These are phyloP conservation scores for Bipolaris gigantea DNA, from an alignment of 2,329 filamentous ascomycete species.

Conservation along the genomic window DNA sequence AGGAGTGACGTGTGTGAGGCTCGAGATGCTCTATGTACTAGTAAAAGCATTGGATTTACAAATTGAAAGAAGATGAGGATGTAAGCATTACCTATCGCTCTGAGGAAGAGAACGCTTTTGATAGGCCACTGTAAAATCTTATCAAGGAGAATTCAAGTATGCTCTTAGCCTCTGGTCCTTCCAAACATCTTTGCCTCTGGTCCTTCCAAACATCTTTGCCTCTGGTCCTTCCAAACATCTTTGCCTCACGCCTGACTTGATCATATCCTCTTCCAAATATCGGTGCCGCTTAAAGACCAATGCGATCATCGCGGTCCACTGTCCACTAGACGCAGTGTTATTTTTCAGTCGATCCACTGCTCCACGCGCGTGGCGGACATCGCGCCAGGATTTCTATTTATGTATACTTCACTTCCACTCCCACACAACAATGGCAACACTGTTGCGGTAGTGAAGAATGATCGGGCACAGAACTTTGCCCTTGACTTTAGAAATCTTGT, in stretches of 20 bases:
- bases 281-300: not conserved
- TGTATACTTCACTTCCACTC: not conserved
- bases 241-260: not conserved
- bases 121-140: not conserved
- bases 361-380: not conserved
- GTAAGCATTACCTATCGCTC: not conserved
- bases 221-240: not conserved
- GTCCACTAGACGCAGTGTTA: not conserved
- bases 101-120: not conserved
- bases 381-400: slow-evolving; percentile 7
- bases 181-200: too few species aligned
- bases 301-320: not conserved
- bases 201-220: too few species aligned
- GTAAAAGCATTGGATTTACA: slow-evolving; percentile 47
- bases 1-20: slow-evolving; percentile 46
- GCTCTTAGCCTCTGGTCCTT: not conserved
- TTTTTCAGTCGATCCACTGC: slow-evolving; percentile 2
- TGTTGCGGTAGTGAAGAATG: not conserved
- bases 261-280: not conserved
- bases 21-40: slow-evolving; percentile 52
- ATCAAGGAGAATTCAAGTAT: not conserved
- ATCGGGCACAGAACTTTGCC: not conserved
- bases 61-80: slow-evolving; percentile 20
- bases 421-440: not conserved
- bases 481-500: not conserved